These are phyloP conservation scores for Solanum ahanhuiri DNA, from an alignment of 257 asterid species.

Conservation along the genomic window DNA sequence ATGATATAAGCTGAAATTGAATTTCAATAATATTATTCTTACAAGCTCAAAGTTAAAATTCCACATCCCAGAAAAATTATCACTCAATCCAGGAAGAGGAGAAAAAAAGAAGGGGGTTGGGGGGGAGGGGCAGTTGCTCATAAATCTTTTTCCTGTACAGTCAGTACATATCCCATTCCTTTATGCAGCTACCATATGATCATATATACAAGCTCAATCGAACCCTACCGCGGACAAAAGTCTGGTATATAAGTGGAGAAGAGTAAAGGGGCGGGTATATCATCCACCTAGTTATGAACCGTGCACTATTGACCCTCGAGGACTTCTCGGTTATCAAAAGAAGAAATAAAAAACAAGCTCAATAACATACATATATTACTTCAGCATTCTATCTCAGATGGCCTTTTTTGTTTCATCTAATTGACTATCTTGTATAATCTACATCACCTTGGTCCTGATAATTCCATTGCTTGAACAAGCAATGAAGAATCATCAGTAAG, in stretches of 20 bases:
- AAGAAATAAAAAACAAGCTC: not conserved
- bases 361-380: not conserved
- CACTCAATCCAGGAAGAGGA: not conserved
- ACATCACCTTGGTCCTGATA: slow-evolving; percentile 84
- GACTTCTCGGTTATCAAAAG: not conserved
- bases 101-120: not conserved
- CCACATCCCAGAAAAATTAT: not conserved
- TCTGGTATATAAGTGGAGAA: not conserved
- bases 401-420: not conserved
- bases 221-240: not conserved
- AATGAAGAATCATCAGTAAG: slow-evolving; percentile 84
- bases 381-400: not conserved
- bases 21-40: not conserved
- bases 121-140: not conserved
- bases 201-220: not conserved
- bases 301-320: not conserved
- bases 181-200: not conserved
- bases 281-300: not conserved
- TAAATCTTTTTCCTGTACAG: not conserved
- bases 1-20: not conserved
- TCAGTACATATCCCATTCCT: not conserved
- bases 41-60: not conserved
- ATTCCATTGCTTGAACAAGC: slow-evolving; percentile 93
- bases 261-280: not conserved
- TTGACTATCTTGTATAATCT: not conserved